Evolutionary conservation across 768 basidiomycete species (phyloP).

Genomic region (Pulveroboletus ravenelii): DNA sequence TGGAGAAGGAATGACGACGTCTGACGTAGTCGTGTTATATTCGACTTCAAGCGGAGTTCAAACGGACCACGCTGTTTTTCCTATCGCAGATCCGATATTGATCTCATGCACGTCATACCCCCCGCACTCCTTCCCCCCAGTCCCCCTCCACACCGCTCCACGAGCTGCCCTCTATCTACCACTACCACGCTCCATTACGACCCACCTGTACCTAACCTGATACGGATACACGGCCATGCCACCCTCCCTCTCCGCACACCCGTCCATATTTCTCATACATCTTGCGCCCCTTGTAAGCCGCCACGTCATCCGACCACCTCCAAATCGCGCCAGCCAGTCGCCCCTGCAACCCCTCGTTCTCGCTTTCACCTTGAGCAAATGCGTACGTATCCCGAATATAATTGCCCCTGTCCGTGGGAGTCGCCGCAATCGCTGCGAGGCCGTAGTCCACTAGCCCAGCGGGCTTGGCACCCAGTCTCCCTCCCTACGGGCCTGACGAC

Average conservation of each 20-base stretch:
- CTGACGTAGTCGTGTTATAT: slow-evolving; percentile 42
- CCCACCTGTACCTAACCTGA: slow-evolving; percentile 9
- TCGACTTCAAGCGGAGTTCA: slow-evolving; percentile 41
- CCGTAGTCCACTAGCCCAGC: slow-evolving; percentile 24
- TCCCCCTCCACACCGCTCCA: neutral
- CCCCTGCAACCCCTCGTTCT: slow-evolving; percentile 55
- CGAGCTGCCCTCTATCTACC: neutral
- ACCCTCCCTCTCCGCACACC: slow-evolving; percentile 13
- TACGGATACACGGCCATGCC: slow-evolving; percentile 12
- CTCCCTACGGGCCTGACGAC: slow-evolving; percentile 30
- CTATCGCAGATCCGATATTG: slow-evolving; percentile 34
- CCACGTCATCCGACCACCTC: slow-evolving; percentile 63
- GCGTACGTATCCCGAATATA: slow-evolving; percentile 66
- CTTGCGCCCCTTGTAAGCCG: slow-evolving; percentile 22
- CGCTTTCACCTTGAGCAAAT: slow-evolving; percentile 49
- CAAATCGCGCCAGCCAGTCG: slow-evolving; percentile 59
- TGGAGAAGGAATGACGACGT: slow-evolving; percentile 37
- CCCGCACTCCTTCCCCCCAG: neutral
- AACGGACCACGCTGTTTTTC: slow-evolving; percentile 20
- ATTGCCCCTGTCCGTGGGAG: slow-evolving; percentile 61
- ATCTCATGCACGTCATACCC: slow-evolving; percentile 34
- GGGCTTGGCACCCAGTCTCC: slow-evolving; percentile 9
- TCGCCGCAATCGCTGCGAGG: slow-evolving; percentile 56
- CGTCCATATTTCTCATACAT: slow-evolving; percentile 27
- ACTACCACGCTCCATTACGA: neutral